Conservation (phyloP, 2,329 filamentous ascomycete genomes). For the Eutypa lata region DNA sequence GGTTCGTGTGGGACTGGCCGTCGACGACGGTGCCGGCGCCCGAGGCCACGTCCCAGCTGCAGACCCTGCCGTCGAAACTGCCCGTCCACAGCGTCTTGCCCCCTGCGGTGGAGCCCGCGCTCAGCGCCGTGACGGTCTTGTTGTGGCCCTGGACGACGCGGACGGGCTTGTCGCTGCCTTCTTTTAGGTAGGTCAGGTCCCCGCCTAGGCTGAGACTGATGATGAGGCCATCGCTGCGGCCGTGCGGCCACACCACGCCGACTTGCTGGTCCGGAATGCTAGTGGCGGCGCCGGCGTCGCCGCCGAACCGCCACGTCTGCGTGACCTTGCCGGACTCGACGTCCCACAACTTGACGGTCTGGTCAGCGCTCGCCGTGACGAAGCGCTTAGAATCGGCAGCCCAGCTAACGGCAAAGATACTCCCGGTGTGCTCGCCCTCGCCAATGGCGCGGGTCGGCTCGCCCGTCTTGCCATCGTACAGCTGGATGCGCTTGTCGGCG, state of each 20-base stretch:
- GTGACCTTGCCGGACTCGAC: slow-evolving; percentile 71
- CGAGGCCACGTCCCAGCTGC: slow-evolving; percentile 73
- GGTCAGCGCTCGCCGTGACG: slow-evolving; percentile 89
- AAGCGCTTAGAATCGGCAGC: slow-evolving; percentile 79
- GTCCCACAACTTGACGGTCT: slow-evolving; percentile 94
- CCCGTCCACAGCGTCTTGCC: slow-evolving; percentile 76
- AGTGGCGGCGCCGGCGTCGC: slow-evolving; percentile 62
- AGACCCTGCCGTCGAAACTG: slow-evolving; percentile 85
- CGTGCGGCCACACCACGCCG: slow-evolving; percentile 84
- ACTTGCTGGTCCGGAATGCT: slow-evolving; percentile 86
- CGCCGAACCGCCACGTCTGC: slow-evolving; percentile 83
- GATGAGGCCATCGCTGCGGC: slow-evolving; percentile 78
- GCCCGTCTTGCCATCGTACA: slow-evolving; percentile 96
- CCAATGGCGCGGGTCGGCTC: slow-evolving; percentile 75
- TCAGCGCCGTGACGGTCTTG: slow-evolving; percentile 82
- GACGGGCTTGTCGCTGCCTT: slow-evolving; percentile 66
- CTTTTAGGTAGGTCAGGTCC: slow-evolving; percentile 82
- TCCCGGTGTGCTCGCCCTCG: slow-evolving; percentile 83
- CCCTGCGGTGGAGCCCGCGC: slow-evolving; percentile 51
- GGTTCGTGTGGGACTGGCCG: slow-evolving; percentile 80
- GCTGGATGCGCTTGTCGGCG: slow-evolving; percentile 86
- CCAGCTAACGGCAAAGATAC: slow-evolving; percentile 92
- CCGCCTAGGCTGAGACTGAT: slow-evolving; percentile 87
- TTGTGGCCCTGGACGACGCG: slow-evolving; percentile 82
- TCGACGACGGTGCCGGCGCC: slow-evolving; percentile 71